Evolutionary conservation across 441 rosid genomes (phyloP).

Genomic region (Arabidopsis hybrid): DNA sequence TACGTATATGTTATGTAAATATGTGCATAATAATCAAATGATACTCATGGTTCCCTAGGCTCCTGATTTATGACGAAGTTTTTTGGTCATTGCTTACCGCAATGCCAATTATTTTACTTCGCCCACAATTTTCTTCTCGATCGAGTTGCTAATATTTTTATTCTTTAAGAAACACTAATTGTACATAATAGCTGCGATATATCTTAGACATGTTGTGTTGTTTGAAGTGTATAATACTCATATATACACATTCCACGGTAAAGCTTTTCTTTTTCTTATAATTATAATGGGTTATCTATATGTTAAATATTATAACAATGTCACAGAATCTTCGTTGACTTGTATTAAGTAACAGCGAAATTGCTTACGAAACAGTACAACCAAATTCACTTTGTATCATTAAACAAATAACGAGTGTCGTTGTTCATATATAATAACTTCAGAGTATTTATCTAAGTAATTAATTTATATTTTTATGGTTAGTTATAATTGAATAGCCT

Average conservation of each 20-base stretch:
- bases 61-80: slow-evolving; percentile 31
- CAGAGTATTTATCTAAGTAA: neutral
- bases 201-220: neutral
- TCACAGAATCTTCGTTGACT: slow-evolving; percentile 34
- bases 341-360: slow-evolving; percentile 20
- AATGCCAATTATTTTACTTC: slow-evolving; percentile 28
- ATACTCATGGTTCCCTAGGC: slow-evolving; percentile 32
- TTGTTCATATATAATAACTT: neutral
- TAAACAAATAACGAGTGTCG: neutral
- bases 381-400: neutral
- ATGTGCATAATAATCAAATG: slow-evolving; percentile 6
- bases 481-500: no score
- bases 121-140: slow-evolving; percentile 25
- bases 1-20: slow-evolving; percentile 2
- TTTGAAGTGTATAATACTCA: slow-evolving; percentile 1
- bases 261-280: neutral
- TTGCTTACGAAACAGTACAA: slow-evolving; percentile 22
- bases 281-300: neutral
- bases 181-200: neutral
- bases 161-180: neutral
- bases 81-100: slow-evolving; percentile 45
- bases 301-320: neutral
- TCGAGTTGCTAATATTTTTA: slow-evolving; percentile 12
- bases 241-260: neutral
- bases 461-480: neutral